phyloP scores from a whole-genome alignment of 768 basidiomycete species.

The Tulasnella sp. region DNA sequence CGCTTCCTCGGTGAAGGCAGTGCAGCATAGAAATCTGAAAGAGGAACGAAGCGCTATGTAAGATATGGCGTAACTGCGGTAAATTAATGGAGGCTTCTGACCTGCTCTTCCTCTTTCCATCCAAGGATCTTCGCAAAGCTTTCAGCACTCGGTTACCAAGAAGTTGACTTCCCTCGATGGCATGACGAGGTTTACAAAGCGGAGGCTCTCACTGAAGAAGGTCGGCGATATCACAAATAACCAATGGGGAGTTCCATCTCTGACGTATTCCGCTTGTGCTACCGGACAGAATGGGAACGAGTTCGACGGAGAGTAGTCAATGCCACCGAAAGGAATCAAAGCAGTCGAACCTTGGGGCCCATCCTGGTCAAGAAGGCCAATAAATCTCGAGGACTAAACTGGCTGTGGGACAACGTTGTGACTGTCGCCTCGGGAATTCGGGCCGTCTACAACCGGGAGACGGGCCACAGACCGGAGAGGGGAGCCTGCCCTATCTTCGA shows the following conservation, averaged over 20 bases:
- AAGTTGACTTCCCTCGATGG: neutral
- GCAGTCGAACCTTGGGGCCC: too few relatives aligned
- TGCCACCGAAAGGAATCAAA: neutral
- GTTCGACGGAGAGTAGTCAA: neutral
- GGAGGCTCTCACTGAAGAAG: neutral
- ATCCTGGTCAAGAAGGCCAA: too few relatives aligned
- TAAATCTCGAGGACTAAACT: too few relatives aligned
- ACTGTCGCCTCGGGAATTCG: neutral
- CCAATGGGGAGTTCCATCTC: too few relatives aligned
- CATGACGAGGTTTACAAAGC: neutral
- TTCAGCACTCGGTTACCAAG: neutral
- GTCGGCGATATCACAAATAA: neutral
- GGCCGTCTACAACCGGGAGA: neutral
- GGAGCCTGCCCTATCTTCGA: neutral
- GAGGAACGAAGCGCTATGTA: neutral
- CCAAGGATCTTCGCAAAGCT: neutral
- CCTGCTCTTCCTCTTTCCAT: neutral
- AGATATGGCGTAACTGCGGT: too few relatives aligned
- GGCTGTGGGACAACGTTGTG: neutral
- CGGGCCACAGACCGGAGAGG: too few relatives aligned
- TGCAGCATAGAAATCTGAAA: neutral
- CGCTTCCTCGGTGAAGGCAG: neutral
- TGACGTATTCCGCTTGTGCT: too few relatives aligned
- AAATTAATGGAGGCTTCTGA: neutral
- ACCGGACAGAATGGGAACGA: neutral